Evolutionary conservation across 768 basidiomycete species (phyloP).

Genomic region (Mycena pura): DNA sequence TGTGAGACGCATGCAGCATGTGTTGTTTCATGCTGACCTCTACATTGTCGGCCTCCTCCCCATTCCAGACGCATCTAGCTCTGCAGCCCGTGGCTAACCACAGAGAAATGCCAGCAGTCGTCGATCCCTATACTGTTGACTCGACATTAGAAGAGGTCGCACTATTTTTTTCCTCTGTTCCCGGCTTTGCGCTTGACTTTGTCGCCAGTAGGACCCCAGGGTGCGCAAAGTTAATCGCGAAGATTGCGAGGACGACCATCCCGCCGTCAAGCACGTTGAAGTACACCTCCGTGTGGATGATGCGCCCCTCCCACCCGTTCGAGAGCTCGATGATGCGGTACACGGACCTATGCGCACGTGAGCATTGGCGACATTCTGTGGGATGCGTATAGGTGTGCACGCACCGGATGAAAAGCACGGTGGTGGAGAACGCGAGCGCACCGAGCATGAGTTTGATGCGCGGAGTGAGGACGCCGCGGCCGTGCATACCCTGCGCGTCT

Average conservation of each 20-base stretch:
- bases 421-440: slow-evolving; percentile 46
- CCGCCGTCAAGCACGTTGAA: slow-evolving; percentile 53
- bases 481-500: slow-evolving; percentile 29
- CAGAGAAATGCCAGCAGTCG: no score
- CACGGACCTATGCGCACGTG: slow-evolving; percentile 47
- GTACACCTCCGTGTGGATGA: slow-evolving; percentile 53
- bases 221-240: slow-evolving; percentile 48
- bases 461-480: neutral
- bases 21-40: no score
- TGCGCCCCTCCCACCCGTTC: slow-evolving; percentile 56
- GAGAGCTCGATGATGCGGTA: slow-evolving; percentile 59
- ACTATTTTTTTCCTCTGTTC: no score
- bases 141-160: no score
- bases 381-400: slow-evolving; percentile 49
- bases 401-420: slow-evolving; percentile 54
- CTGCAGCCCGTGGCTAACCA: no score
- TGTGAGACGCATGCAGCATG: no score
- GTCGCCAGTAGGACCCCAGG: slow-evolving; percentile 40
- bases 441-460: slow-evolving; percentile 34
- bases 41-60: no score
- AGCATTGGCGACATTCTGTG: slow-evolving; percentile 27
- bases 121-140: no score
- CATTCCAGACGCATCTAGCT: no score
- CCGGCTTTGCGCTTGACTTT: no score
- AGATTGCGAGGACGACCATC: slow-evolving; percentile 50